Conservation (phyloP, 2,329 filamentous ascomycete genomes). For the Epicoccum nigrum region DNA sequence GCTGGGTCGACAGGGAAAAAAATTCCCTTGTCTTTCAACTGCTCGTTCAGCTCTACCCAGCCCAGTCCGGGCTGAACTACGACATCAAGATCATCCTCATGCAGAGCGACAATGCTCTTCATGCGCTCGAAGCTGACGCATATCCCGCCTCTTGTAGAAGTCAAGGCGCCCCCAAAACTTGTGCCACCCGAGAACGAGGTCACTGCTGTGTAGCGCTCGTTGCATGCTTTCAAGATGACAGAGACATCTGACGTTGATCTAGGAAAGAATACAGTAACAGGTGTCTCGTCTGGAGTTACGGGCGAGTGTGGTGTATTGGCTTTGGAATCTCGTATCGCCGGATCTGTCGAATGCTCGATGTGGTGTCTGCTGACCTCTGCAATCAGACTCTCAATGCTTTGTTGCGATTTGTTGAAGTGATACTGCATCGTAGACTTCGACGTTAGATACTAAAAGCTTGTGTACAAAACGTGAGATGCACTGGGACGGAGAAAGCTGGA, state of each 20-base stretch:
- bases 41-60: conserved; percentile 82
- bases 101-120: conserved; percentile 80
- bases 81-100: conserved; percentile 69
- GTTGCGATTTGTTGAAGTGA: not conserved
- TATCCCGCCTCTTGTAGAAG: conserved; percentile 78
- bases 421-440: not conserved
- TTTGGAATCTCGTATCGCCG: conserved; percentile 19
- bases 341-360: conserved; percentile 18
- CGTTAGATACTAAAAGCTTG: not conserved
- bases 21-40: conserved; percentile 67
- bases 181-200: conserved; percentile 86
- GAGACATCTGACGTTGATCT: conserved; percentile 78
- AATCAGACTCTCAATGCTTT: not conserved
- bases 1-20: conserved; percentile 95
- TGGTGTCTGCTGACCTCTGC: not conserved
- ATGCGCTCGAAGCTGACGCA: conserved; percentile 85
- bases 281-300: conserved; percentile 39
- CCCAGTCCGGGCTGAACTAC: conserved; percentile 69
- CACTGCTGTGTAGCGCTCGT: conserved; percentile 78
- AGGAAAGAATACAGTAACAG: conserved; percentile 72
- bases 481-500: not conserved
- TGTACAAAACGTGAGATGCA: not conserved
- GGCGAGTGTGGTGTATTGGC: conserved; percentile 35
- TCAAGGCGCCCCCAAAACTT: conserved; percentile 84
- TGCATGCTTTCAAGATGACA: conserved; percentile 81